These are phyloP conservation scores for Zangia roseola DNA, from an alignment of 768 basidiomycete species.

Conservation along the genomic window DNA sequence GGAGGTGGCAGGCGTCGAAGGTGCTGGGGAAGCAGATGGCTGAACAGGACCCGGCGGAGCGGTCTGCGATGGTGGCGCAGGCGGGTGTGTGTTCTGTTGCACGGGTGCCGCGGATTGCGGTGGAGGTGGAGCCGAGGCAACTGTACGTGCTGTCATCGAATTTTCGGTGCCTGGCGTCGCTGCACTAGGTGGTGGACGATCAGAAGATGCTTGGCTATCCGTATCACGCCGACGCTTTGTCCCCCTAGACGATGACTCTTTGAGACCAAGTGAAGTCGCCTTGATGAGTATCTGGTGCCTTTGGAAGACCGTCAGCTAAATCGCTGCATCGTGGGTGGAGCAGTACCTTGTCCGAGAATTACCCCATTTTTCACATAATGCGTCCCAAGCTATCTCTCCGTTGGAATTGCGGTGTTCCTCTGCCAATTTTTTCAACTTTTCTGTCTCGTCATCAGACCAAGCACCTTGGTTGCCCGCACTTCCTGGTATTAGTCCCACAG, in stretches of 20 bases:
- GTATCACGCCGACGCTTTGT: conserved; percentile 57
- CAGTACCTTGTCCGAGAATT: conserved; percentile 66
- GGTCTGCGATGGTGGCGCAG: conserved; percentile 33
- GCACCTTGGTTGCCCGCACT: conserved; percentile 60
- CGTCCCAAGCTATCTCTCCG: conserved; percentile 72
- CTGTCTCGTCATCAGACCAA: conserved; percentile 79
- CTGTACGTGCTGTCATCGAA: conserved; percentile 12
- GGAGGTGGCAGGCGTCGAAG: conserved; percentile 32
- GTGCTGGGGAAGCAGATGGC: conserved; percentile 34
- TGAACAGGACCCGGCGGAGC: conserved; percentile 25
- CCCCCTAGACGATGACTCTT: conserved; percentile 67
- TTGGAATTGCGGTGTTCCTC: conserved; percentile 58
- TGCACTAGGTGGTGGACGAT: conserved; percentile 22
- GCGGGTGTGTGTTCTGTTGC: conserved; percentile 27
- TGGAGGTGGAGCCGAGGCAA: conserved; percentile 27
- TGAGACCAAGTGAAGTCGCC: conserved; percentile 74
- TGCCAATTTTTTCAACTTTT: conserved; percentile 62
- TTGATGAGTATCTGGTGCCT: conserved; percentile 85
- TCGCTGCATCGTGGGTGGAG: conserved; percentile 1
- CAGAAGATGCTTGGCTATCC: conserved; percentile 31
- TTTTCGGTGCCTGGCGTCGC: conserved; percentile 23
- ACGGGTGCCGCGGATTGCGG: conserved; percentile 17
- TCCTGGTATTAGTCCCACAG: conserved; percentile 15
- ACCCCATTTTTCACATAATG: conserved; percentile 73
- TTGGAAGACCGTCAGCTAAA: conserved; percentile 5